Conservation (phyloP, 495 filamentous ascomycete species). For the Neurospora tetraspora region DNA sequence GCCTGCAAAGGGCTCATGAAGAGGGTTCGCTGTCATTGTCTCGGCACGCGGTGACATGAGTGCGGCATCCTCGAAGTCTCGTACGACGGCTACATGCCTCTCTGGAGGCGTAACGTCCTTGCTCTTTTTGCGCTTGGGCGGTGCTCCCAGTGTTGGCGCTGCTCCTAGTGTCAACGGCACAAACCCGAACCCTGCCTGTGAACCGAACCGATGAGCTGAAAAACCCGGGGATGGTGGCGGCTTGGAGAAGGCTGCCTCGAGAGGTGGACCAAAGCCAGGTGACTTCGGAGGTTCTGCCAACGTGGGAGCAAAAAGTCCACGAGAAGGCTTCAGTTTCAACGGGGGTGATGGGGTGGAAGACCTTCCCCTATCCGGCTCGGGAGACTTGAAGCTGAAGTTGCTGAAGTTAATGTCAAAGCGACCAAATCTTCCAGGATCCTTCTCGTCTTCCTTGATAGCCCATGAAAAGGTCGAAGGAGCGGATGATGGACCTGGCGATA, state of each 20-base stretch:
- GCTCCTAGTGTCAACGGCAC: constrained; percentile 18
- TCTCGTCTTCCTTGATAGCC: constrained; percentile 35
- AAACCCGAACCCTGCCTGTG: constrained; percentile 23
- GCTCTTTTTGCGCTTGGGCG: constrained; percentile 6
- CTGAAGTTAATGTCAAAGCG: constrained; percentile 29
- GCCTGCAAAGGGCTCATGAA: constrained; percentile 29
- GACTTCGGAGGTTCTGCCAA: constrained; percentile 8
- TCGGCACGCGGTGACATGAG: constrained; percentile 42
- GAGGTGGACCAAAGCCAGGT: constrained; percentile 9
- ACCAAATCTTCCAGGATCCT: constrained; percentile 24
- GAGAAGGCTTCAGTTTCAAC: constrained; percentile 22
- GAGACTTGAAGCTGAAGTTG: constrained; percentile 9
- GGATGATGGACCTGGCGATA: constrained; percentile 48
- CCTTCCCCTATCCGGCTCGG: constrained; percentile 16
- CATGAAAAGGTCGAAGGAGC: constrained; percentile 45
- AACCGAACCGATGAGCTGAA: constrained; percentile 25
- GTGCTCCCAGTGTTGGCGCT: constrained; percentile 5
- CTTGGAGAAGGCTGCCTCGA: constrained; percentile 15
- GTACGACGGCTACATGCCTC: constrained; percentile 20
- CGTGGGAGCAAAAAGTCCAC: constrained; percentile 10
- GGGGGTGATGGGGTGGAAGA: constrained; percentile 13
- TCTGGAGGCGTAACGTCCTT: constrained; percentile 13
- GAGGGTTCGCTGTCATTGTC: constrained; percentile 44
- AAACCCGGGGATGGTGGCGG: constrained; percentile 34
- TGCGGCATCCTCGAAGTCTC: constrained; percentile 26